A percentile compares a stretch with the other conserved stretches of the same genome.
Evolutionary conservation across 768 basidiomycete genomes (phyloP).

Genomic region (Termitomyces bulborhizus): DNA sequence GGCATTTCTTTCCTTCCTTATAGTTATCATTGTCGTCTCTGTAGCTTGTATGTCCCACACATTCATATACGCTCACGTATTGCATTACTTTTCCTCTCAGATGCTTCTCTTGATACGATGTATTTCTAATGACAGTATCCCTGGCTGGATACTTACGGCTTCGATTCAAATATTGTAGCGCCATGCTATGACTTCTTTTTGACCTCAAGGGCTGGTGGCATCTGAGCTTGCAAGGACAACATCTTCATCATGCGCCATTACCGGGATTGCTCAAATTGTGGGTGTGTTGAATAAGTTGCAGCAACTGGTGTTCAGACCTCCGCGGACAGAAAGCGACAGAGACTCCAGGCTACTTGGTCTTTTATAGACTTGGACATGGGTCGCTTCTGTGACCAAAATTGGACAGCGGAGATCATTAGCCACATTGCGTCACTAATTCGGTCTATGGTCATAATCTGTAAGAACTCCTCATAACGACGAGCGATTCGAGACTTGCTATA

Average conservation of each 20-base stretch:
- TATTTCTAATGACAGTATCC: slow-evolving; percentile 2
- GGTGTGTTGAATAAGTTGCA: background rate
- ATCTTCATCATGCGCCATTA: background rate
- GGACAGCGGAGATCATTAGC: background rate
- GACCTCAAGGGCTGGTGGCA: no score
- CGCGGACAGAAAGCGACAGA: background rate
- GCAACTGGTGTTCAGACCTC: no score
- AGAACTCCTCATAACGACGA: background rate
- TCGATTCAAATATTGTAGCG: background rate
- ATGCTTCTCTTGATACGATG: background rate
- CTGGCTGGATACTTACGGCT: slow-evolving; percentile 2
- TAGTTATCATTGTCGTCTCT: background rate
- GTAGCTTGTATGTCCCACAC: background rate
- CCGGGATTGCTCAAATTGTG: background rate
- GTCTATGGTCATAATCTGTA: background rate
- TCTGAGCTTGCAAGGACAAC: background rate
- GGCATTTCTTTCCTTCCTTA: background rate
- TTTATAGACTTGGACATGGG: background rate
- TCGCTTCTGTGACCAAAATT: background rate
- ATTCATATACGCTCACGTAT: background rate
- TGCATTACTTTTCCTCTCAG: no score
- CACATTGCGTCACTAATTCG: background rate
- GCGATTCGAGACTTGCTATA: background rate
- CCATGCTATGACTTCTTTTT: no score
- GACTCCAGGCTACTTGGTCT: background rate